Percentiles rank a stretch among this genome's conserved stretches.
phyloP scores from a whole-genome alignment of 1,284 basidiomycete genomes.

The Pholiota adiposa region DNA sequence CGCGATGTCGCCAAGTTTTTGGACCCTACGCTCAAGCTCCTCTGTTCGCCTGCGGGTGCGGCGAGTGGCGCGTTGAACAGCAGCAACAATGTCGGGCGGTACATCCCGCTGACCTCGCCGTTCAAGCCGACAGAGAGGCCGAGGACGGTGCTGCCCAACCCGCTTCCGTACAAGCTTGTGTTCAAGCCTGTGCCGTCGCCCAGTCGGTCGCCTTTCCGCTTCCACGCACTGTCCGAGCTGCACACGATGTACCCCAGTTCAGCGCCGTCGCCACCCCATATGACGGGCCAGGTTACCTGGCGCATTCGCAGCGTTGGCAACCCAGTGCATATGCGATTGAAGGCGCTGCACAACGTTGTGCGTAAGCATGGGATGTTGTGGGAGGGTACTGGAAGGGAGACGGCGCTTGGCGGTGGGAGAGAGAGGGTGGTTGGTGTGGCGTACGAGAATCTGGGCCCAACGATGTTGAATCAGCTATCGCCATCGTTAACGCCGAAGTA shows the following conservation, averaged over 20 bases:
- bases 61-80: not conserved
- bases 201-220: constrained; percentile 38
- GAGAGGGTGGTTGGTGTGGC: constrained; percentile 61
- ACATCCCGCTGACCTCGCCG: constrained; percentile 34
- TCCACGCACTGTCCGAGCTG: constrained; percentile 28
- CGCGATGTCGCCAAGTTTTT: constrained; percentile 31
- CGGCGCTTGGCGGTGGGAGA: constrained; percentile 52
- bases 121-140: constrained; percentile 25
- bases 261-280: constrained; percentile 11
- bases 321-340: constrained; percentile 58
- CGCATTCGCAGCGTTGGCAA: constrained; percentile 59
- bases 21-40: constrained; percentile 9
- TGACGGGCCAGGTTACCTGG: constrained; percentile 26
- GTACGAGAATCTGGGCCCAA: constrained; percentile 61
- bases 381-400: constrained; percentile 50
- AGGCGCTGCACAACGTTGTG: constrained; percentile 58
- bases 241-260: constrained; percentile 27
- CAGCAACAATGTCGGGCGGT: constrained; percentile 16
- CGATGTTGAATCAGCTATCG: constrained; percentile 37
- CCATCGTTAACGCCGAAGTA: constrained; percentile 6
- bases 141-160: constrained; percentile 37
- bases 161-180: constrained; percentile 38
- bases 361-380: constrained; percentile 43
- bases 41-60: not conserved
- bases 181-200: constrained; percentile 40